Evolutionary conservation across 108 stramenopile genomes (phyloP), one percentile per base, ranked within the genome.

Genomic region (Pseudonitzschia pungens): DNA sequence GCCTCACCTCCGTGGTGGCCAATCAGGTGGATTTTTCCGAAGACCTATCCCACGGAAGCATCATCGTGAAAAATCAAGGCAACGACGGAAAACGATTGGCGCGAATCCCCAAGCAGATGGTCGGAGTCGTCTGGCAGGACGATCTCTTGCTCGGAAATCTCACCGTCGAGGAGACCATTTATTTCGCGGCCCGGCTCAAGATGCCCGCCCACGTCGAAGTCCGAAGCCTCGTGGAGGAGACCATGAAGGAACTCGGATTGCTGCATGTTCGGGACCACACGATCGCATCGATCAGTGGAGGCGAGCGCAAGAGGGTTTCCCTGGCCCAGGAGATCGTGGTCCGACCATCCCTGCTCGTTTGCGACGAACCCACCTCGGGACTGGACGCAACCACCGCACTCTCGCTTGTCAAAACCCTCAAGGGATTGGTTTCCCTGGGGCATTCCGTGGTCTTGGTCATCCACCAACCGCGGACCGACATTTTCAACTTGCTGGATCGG

Each of bases 401-500:
- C 27, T 65, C 78, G 27, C 70, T 97, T 14, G 84, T 92, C 44
- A 18, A 69, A 1, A 95, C 89, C 18, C 80, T 98, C 8, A 83
- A 92, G 53, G 72, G 72, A 31, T 56, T 96, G 60, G 83, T 89
- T 11, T 27, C 63, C 0, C 77, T 83, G 21, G 71, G 90, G 66
- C 89, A 93, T 83, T 70, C 96, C 0, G 87, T 98, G 75, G 90
- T 80, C 0, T 80, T 87, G 12, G 92, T 98, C 20, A 82, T 98
- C 67, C 97, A 98, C 79, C 96, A 96, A 71, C 97, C 97, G 0
- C 72, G 94, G 3, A 88, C 87, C 8, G 86, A 83, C 14, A 96
- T 96, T 41, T 96, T 91, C 83, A 80, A 87, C 18, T 48, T 89
- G 67, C 78, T 95, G 70, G 92, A 96, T 70, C 78, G 91, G 59